phyloP scores from a whole-genome alignment of 1,139 yeast genomes.

The Pneumocystis canis region DNA sequence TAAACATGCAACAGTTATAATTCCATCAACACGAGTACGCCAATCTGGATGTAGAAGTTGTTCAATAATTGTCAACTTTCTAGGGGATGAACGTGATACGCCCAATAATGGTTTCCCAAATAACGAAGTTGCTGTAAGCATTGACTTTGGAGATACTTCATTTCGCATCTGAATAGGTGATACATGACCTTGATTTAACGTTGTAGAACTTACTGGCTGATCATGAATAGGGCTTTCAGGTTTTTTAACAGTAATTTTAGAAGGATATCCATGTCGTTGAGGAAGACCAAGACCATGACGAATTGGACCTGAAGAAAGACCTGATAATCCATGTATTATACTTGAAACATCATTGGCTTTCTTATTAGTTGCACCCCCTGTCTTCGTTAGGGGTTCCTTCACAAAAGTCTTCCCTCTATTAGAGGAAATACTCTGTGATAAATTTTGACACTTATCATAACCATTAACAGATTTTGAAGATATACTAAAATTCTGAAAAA shows the following conservation, averaged over 20 bases:
- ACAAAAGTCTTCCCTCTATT: neutral
- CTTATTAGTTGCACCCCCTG: neutral
- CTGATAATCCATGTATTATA: neutral
- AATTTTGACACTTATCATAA: neutral
- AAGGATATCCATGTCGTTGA: conserved; percentile 4
- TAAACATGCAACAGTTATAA: conserved; percentile 12
- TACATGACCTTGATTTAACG: neutral
- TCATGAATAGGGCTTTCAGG: neutral
- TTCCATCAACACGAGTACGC: conserved; percentile 11
- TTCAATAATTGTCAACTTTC: conserved; percentile 7
- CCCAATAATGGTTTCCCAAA: neutral
- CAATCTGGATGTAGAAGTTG: conserved; percentile 11
- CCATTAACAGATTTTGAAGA: neutral
- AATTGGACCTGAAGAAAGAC: conserved; percentile 11
- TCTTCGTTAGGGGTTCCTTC: neutral
- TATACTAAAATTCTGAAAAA: conserved; percentile 30
- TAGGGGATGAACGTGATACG: neutral
- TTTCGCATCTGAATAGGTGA: neutral
- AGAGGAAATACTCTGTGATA: neutral
- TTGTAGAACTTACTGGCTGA: neutral
- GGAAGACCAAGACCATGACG: conserved; percentile 11
- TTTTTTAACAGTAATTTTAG: conserved; percentile 1
- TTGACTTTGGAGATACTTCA: neutral
- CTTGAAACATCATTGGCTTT: neutral
- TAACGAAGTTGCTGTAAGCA: neutral